Percentiles rank a stretch among this genome's conserved stretches.
phyloP scores from a whole-genome alignment of 2,329 filamentous ascomycete genomes.

The Coleophoma crateriformis region DNA sequence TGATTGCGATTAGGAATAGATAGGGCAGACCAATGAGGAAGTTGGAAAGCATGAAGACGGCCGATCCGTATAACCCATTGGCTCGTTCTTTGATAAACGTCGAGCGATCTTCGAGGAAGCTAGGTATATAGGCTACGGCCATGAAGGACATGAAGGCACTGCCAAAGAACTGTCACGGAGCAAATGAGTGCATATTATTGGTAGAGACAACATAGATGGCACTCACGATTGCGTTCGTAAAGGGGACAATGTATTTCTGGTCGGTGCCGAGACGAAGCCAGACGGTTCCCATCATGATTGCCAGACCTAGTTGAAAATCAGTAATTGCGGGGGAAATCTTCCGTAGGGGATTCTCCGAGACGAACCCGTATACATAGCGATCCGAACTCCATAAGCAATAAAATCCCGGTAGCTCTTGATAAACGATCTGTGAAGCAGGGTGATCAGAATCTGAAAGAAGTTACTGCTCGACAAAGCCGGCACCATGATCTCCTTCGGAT shows the following conservation, averaged over 20 bases:
- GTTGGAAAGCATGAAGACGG: constrained; percentile 70
- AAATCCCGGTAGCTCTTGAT: constrained; percentile 83
- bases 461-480: constrained; percentile 23
- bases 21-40: constrained; percentile 79
- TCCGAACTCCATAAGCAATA: constrained; percentile 75
- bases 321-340: too few relatives aligned
- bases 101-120: constrained; percentile 72
- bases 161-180: constrained; percentile 51
- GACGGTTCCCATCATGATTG: constrained; percentile 84
- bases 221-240: constrained; percentile 70
- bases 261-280: constrained; percentile 67
- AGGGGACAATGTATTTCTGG: constrained; percentile 72
- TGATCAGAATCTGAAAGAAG: constrained; percentile 42
- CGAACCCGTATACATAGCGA: constrained; percentile 66
- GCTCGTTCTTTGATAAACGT: constrained; percentile 72
- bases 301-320: constrained; percentile 41
- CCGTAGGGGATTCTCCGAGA: too few relatives aligned
- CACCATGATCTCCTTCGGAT: constrained; percentile 7
- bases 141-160: constrained; percentile 75
- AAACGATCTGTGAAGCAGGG: constrained; percentile 71
- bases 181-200: background rate
- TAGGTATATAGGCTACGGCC: constrained; percentile 79
- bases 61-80: constrained; percentile 75
- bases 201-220: background rate
- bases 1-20: constrained; percentile 68